Percentiles rank a stretch among this genome's conserved stretches.
phyloP scores from a whole-genome alignment of 202 grass and related monocot species.

The Alloteropsis angusta region DNA sequence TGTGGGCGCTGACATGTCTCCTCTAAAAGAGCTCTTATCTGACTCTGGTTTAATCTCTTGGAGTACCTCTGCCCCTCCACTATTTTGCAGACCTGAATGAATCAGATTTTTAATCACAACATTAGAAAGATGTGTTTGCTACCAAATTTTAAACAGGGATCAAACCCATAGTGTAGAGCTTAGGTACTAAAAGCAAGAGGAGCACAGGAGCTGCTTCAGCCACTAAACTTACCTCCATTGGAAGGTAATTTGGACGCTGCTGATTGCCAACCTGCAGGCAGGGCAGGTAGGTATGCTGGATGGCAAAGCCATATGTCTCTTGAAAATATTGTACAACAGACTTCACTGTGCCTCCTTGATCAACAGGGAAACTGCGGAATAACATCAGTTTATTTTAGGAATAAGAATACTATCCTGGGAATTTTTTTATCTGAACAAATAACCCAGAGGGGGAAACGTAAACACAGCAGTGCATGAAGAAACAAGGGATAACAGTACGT shows the following conservation, averaged over 20 bases:
- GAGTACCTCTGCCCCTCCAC: conserved; percentile 84
- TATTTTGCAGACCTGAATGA: conserved; percentile 70
- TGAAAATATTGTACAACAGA: conserved; percentile 90
- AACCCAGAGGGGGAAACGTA: not conserved
- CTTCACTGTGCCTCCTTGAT: conserved; percentile 72
- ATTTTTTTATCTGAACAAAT: not conserved
- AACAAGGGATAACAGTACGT: conserved; percentile 38
- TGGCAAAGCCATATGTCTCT: conserved; percentile 84
- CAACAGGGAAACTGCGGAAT: conserved; percentile 59
- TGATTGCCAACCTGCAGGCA: conserved; percentile 81
- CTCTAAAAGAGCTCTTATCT: conserved; percentile 83
- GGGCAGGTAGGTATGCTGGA: conserved; percentile 78
- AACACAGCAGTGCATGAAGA: not conserved
- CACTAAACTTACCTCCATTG: conserved; percentile 68
- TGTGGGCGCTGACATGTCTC: conserved; percentile 73
- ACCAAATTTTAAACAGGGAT: not conserved
- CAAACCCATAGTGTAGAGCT: not conserved
- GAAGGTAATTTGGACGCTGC: conserved; percentile 79
- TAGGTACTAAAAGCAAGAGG: not conserved
- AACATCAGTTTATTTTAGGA: not conserved
- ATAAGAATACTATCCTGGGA: not conserved
- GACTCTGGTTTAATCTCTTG: conserved; percentile 70
- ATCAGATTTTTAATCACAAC: not conserved
- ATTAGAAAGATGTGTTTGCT: not conserved
- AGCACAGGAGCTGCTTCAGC: not conserved